Evolutionary conservation across 2,329 filamentous ascomycete genomes (phyloP), one percentile per base, ranked within the genome.

Genomic region (Aspergillus quadricinctus): DNA sequence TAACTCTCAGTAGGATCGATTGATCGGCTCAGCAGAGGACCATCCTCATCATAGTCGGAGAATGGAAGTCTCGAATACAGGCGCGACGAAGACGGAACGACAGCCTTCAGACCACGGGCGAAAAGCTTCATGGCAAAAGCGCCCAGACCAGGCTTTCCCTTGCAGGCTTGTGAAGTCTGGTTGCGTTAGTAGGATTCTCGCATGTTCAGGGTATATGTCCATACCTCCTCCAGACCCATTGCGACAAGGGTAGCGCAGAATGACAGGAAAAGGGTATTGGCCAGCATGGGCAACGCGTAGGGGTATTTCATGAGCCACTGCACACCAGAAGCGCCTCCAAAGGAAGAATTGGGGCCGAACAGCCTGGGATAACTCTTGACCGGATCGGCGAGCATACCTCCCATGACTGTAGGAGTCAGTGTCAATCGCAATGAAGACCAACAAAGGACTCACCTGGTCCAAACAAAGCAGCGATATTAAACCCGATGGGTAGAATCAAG

Each of bases 371-470:
- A 83, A 23, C 78, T 85, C n/a, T 74, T 77, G 4, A 83, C 80
- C 0, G 88, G 87, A 65, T 90, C 85, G 7, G 88, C 84, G 29
- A 90, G 74, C 60, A 89, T 69, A 49, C 88, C 88, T 50, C 88
- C 87, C 73, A 87, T 77, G 48, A 80, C 78, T 80, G 50, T n/a
- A 54, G 19, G 10, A 8, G 45, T 59, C 40, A 61, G 50, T 37
- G n/a, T 6, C 14, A 43, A 37, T 40, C n/a, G 40, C 48, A 9
- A 75, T 74, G 8, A 72, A 61, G 31, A 76, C 75, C 58, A 75
- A 1, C 72, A 72, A 29, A n/a, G 1, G 31, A 66, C 72, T 63
- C 53, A 75, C 73, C 71, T 41, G 75, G 75, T 29, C 75, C 75
- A 53, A 84, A 76, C 55, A 85, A 80, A 49, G 83, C 78, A 9